Conservation (phyloP, 371 early-diverging fungal genomes). For the Actinomucor elegans region DNA sequence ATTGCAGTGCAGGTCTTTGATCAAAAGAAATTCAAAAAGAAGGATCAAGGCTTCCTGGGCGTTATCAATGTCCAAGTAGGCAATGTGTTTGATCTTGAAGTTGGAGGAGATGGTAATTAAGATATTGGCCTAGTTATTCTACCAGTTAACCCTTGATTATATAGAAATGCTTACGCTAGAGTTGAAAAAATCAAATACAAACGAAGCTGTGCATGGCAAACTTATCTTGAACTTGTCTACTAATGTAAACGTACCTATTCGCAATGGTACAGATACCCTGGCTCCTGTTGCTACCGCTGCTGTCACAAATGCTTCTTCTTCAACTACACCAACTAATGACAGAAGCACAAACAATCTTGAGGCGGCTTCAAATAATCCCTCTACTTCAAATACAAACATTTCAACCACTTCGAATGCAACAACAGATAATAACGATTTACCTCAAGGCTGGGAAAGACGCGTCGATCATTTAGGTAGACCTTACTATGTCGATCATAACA, state of each 20-base stretch:
- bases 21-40: conserved; percentile 94
- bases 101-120: conserved; percentile 77
- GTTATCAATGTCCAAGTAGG: conserved; percentile 88
- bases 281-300: conserved; percentile 16
- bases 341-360: conserved; percentile 10
- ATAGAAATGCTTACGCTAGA: conserved; percentile 88
- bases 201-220: conserved; percentile 86
- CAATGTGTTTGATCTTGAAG: conserved; percentile 74
- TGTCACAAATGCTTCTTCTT: conserved; percentile 6
- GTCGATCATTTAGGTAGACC: conserved; percentile 67
- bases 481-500: conserved; percentile 76
- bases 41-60: conserved; percentile 94
- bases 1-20: conserved; percentile 96
- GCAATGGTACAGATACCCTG: conserved; percentile 45
- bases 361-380: not conserved
- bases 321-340: not conserved
- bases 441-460: conserved; percentile 71
- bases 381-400: conserved; percentile 5
- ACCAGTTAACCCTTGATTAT: no score
- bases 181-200: conserved; percentile 79
- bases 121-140: no score
- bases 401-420: not conserved
- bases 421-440: conserved; percentile 13
- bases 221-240: conserved; percentile 72
- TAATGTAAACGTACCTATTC: conserved; percentile 50